Base-by-base conservation (phyloP, 2,329 filamentous ascomycete species). In the Alternaria sp. region DNA sequence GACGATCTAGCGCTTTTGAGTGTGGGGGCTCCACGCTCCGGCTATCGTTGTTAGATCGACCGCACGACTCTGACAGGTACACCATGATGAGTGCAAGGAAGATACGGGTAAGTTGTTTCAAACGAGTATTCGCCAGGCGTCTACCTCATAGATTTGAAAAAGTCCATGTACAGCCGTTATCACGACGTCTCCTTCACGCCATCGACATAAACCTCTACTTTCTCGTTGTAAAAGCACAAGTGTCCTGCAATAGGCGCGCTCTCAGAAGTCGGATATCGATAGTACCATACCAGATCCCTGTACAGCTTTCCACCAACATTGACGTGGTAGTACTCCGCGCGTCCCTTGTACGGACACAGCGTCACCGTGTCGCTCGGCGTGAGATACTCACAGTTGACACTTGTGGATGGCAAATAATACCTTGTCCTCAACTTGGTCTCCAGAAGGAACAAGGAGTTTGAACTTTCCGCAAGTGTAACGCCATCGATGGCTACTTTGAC, bases 151-250 rank as follows among this genome's bases (percentile, higher is more conserved):
- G 9, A 2, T 13, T 17, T 31, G 3, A 1, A 33, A 17, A 17
- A n/a, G 29, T 21, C 28, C 26, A 10, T 45, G 17, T 17, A 45
- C 17, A 36, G 13, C 31, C 33, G 21, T 21, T 7, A 17, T 28
- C 37, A 62, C 26, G 40, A 44, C 54, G 72, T 48, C 58, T 78
- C 72, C 53, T 77, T 77, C n/a, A 77, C 69, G 1, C 86, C 86
- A 60, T 86, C 85, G 5, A 89, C 63, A 55, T 80, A 77, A n/a
- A 90, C 81, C 59, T 89, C 85, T 1, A 90, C 85, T 74, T 86
- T 87, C 71, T 90, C 88, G 61, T 90, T 88, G 62, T 89, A 90
- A 59, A 90, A 90, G 67, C 86, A 89, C 51, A 88, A 45, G 45
- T 81, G 70, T 2, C 86, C 86, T 1, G 83, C 83, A 58, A 90